Percentiles rank a stretch among this genome's conserved stretches.
Evolutionary conservation across 1,284 basidiomycete species (phyloP).

Genomic region (Ustilago sp.): DNA sequence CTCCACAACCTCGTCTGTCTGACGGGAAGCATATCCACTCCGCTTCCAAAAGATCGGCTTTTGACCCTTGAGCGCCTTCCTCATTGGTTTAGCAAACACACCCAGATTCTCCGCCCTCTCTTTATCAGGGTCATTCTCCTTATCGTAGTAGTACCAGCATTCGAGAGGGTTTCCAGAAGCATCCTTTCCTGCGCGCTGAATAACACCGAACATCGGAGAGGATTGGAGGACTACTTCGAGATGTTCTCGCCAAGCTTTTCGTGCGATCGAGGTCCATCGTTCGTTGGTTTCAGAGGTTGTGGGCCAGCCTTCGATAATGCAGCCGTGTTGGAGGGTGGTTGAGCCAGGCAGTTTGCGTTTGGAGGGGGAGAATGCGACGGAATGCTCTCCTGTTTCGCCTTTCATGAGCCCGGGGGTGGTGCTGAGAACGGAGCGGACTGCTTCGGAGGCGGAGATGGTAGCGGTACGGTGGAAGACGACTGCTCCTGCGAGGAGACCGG

Average conservation of each 20-base stretch:
- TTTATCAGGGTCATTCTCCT: constrained; percentile 63
- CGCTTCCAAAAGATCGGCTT: constrained; percentile 69
- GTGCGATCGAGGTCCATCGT: constrained; percentile 50
- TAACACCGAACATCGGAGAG: constrained; percentile 65
- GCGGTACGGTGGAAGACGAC: constrained; percentile 69
- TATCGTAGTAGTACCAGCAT: constrained; percentile 68
- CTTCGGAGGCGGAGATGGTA: constrained; percentile 65
- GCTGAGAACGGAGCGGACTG: constrained; percentile 61
- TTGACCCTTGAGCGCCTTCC: constrained; percentile 66
- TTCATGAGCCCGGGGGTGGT: constrained; percentile 63
- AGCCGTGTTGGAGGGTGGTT: constrained; percentile 43
- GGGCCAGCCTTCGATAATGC: constrained; percentile 51
- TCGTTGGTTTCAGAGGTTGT: constrained; percentile 32
- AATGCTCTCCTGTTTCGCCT: constrained; percentile 61
- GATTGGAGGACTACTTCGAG: constrained; percentile 61
- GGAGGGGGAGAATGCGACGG: constrained; percentile 51
- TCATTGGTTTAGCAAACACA: constrained; percentile 67
- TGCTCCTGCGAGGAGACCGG: constrained; percentile 65
- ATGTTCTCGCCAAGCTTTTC: constrained; percentile 66
- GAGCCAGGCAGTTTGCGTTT: constrained; percentile 43
- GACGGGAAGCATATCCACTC: constrained; percentile 53
- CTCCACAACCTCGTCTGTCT: constrained; percentile 27
- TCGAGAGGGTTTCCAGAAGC: constrained; percentile 66
- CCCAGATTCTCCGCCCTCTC: constrained; percentile 66
- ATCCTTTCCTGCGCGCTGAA: constrained; percentile 66